Base-by-base conservation (phyloP, 768 basidiomycete genomes). In the Austroboletus festivus region DNA sequence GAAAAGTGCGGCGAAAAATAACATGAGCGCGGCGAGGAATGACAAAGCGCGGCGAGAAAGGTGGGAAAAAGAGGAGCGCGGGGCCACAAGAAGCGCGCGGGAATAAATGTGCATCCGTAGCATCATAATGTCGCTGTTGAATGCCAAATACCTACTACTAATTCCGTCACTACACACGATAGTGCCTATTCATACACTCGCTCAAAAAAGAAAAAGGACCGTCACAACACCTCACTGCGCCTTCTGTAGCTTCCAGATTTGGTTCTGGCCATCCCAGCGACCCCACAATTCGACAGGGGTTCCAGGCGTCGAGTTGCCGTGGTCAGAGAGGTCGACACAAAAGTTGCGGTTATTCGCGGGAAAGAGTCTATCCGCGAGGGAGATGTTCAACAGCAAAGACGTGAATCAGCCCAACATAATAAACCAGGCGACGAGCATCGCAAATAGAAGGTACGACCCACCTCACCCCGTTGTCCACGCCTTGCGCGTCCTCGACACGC, bases 231-330 rank as follows among this genome's bases (percentile, higher is more conserved):
- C 21, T 22, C 35, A 58, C 49, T 59, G 13, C 40, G 50, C 8
- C 38, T 34, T 28, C 18, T 53, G 38, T 30, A 47, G 6, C 52
- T 40, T 58, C 82, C 82, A 83, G 4, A 75, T 70, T 64, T 83
- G 82, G 55, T 81, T 80, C 18, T 68, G 41, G 4, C 73, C 78
- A 1, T 58, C 61, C 79, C 78, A 80, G 16, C 67, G 67, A 13
- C 54, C 55, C 80, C 81, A 82, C 22, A 81, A 44, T 3, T 71
- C 68, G 20, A 83, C 60, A 0, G 69, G 67, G 0, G 74, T 77
- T 5, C 78, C 78, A 6, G 73, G 71, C 1, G 64, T 61, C 8
- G 73, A 20, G 51, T 71, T 71, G 16, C 81, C 82, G 31, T 77
- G 50, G 34, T 65, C 67, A 23, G 64, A 71, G n/a, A 83, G 59